These are phyloP conservation scores for Linnemannia exigua DNA, from an alignment of 192 early-diverging fungal genomes.

Conservation along the genomic window DNA sequence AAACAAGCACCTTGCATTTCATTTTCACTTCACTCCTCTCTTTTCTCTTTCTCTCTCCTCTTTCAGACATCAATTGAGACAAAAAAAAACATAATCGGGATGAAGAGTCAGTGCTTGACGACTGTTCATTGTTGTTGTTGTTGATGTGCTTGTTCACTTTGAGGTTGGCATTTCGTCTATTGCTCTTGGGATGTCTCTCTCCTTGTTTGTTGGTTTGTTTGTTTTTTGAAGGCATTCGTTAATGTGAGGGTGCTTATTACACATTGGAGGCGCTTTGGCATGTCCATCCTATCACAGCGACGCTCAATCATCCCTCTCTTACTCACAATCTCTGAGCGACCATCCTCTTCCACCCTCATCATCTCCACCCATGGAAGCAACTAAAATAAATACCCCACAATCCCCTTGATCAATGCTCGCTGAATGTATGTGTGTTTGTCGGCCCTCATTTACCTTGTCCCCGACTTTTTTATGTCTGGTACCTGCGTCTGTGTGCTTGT, in stretches of 20 bases:
- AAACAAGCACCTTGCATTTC: too few relatives aligned
- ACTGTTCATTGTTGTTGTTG: too few relatives aligned
- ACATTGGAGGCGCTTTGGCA: too few relatives aligned
- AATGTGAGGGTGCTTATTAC: too few relatives aligned
- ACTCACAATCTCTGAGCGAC: neutral
- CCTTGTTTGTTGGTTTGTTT: neutral
- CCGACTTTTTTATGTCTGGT: too few relatives aligned
- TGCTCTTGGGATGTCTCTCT: neutral
- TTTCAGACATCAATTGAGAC: too few relatives aligned
- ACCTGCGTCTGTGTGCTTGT: neutral
- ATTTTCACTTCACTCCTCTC: too few relatives aligned
- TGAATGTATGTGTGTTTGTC: neutral
- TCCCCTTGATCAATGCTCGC: neutral
- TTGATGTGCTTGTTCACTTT: neutral
- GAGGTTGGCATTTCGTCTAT: too few relatives aligned
- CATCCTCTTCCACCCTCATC: neutral
- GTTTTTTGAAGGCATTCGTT: too few relatives aligned
- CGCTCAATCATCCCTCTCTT: neutral
- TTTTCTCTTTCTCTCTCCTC: too few relatives aligned
- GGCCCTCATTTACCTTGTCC: neutral
- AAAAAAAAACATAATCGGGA: too few relatives aligned
- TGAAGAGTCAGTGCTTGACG: too few relatives aligned
- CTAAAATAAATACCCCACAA: neutral
- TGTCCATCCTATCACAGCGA: neutral
- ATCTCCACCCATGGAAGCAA: neutral